These are phyloP conservation scores for Plantago lanceolata DNA, from an alignment of 305 asterid species.

Conservation along the genomic window DNA sequence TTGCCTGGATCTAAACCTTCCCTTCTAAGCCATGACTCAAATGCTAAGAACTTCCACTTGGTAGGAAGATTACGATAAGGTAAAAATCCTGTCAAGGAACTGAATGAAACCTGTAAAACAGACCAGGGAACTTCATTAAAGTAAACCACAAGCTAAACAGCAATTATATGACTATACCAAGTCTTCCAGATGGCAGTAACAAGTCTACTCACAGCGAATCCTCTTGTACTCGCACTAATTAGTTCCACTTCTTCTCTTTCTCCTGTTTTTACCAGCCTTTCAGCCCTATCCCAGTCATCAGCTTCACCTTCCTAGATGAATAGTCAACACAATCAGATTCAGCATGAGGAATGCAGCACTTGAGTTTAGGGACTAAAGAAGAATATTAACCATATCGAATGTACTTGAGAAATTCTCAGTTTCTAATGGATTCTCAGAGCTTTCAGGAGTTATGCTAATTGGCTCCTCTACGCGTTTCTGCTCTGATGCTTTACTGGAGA, in stretches of 20 bases:
- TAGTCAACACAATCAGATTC: conserved; percentile 28
- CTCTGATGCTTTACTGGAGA: conserved; percentile 37
- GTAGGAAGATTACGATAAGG: conserved; percentile 93
- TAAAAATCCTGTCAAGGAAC: conserved; percentile 85
- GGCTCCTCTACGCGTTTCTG: conserved; percentile 33
- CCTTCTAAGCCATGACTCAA: conserved; percentile 93
- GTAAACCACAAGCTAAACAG: background rate
- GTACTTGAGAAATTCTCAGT: conserved; percentile 45
- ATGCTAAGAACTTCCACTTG: conserved; percentile 88
- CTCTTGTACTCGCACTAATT: conserved; percentile 73
- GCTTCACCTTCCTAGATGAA: conserved; percentile 62
- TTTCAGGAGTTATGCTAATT: conserved; percentile 32
- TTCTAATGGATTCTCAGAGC: conserved; percentile 37
- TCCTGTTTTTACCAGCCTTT: conserved; percentile 56
- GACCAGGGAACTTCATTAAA: conserved; percentile 13
- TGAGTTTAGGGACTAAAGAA: conserved; percentile 12
- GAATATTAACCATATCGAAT: conserved; percentile 50
- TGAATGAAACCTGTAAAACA: conserved; percentile 68
- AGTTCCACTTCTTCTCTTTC: conserved; percentile 75
- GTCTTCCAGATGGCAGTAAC: conserved; percentile 19
- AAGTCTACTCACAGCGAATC: conserved; percentile 74
- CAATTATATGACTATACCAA: conserved; percentile 7
- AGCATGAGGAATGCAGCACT: conserved; percentile 4
- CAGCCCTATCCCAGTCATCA: conserved; percentile 77
- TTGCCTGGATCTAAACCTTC: conserved; percentile 77